These are phyloP conservation scores for Mucor racemosus DNA, from an alignment of 371 early-diverging fungal genomes.

Conservation along the genomic window DNA sequence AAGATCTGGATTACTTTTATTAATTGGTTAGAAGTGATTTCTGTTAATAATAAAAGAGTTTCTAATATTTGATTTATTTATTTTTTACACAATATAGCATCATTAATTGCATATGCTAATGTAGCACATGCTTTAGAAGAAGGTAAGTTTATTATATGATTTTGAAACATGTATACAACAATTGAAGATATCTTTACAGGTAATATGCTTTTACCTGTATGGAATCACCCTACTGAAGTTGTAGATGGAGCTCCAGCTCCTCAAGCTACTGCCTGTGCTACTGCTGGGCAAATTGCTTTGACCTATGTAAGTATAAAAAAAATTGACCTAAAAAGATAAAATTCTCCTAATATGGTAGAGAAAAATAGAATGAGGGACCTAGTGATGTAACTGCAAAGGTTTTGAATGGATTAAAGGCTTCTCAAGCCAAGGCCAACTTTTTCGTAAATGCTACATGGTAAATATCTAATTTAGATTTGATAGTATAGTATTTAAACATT, in stretches of 20 bases:
- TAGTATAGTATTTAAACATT: not conserved
- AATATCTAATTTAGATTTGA: not conserved
- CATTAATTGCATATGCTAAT: constrained; percentile 17
- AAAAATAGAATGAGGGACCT: constrained; percentile 58
- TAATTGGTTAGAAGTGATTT: constrained; percentile 2
- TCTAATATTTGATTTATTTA: too few relatives aligned
- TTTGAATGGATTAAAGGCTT: constrained; percentile 56
- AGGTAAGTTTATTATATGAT: not conserved
- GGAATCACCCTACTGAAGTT: constrained; percentile 48
- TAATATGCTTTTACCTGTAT: constrained; percentile 43
- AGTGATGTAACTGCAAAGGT: constrained; percentile 65
- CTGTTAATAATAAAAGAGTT: not conserved
- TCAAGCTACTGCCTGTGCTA: constrained; percentile 54
- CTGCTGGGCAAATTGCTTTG: constrained; percentile 57
- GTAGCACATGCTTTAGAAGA: constrained; percentile 12
- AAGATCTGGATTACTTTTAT: constrained; percentile 8
- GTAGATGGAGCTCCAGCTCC: constrained; percentile 37
- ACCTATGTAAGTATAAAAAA: constrained; percentile 49
- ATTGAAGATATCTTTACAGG: constrained; percentile 1
- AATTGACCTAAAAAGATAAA: not conserved
- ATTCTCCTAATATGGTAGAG: constrained; percentile 5
- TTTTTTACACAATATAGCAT: not conserved
- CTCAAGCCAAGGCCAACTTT: constrained; percentile 62
- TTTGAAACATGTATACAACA: not conserved
- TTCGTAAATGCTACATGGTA: constrained; percentile 66